Evolutionary conservation across 1,284 basidiomycete genomes (phyloP).

Genomic region (Ustilago trichophora): DNA sequence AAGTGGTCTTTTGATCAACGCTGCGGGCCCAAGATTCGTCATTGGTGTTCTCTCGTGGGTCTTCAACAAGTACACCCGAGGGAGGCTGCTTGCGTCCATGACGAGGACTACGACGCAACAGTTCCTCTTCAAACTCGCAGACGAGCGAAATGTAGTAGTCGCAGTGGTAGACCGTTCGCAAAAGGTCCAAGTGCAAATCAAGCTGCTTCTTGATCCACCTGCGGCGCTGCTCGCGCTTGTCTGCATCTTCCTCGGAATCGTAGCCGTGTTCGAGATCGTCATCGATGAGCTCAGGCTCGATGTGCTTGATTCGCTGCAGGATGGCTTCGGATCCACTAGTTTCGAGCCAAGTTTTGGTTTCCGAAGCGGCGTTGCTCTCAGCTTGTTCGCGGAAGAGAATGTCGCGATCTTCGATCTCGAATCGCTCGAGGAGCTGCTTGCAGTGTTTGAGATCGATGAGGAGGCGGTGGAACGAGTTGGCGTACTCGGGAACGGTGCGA

Average conservation of each 20-base stretch:
- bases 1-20: slow-evolving; percentile 50
- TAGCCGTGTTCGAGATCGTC: slow-evolving; percentile 36
- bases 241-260: slow-evolving; percentile 28
- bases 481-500: slow-evolving; percentile 51
- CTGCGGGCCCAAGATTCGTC: slow-evolving; percentile 55
- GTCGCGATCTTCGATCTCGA: slow-evolving; percentile 54
- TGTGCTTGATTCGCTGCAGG: slow-evolving; percentile 19
- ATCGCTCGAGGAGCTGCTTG: slow-evolving; percentile 39
- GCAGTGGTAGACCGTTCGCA: slow-evolving; percentile 60
- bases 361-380: slow-evolving; percentile 6
- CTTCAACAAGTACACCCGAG: slow-evolving; percentile 25
- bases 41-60: slow-evolving; percentile 36
- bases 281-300: slow-evolving; percentile 21
- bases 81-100: slow-evolving; percentile 50
- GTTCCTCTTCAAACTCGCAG: slow-evolving; percentile 63
- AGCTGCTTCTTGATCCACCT: slow-evolving; percentile 52
- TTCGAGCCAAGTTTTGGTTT: slow-evolving; percentile 31
- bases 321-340: slow-evolving; percentile 38
- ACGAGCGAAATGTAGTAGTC: slow-evolving; percentile 62
- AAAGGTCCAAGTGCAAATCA: slow-evolving; percentile 58
- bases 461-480: slow-evolving; percentile 53
- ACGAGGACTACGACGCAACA: slow-evolving; percentile 49
- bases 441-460: slow-evolving; percentile 52
- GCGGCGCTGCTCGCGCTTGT: slow-evolving; percentile 36
- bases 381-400: slow-evolving; percentile 32